These are phyloP conservation scores for Starmerella scarabaei DNA, from an alignment of 805 yeast species.

Conservation along the genomic window DNA sequence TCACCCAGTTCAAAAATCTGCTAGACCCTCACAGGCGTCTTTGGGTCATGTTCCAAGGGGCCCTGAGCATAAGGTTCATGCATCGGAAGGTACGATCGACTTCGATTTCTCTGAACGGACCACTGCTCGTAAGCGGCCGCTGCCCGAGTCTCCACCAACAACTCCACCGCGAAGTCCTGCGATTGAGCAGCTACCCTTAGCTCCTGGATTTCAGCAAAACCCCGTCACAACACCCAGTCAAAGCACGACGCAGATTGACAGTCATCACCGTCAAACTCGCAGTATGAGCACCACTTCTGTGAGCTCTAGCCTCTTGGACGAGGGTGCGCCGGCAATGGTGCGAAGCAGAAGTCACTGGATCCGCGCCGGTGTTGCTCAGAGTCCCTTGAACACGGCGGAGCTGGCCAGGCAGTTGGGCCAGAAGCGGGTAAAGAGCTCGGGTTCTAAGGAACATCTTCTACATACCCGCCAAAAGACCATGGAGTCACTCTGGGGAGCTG, in stretches of 20 bases:
- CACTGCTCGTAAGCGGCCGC: conserved; percentile 4
- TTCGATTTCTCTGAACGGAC: conserved; percentile 1
- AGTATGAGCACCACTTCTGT: not conserved
- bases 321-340: conserved; percentile 7
- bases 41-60: too few relatives aligned
- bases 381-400: not conserved
- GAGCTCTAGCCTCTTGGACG: not conserved
- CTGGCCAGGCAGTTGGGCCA: not conserved
- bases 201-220: not conserved
- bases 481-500: conserved; percentile 16
- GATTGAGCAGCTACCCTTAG: not conserved
- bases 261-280: not conserved
- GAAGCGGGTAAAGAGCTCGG: conserved; percentile 9
- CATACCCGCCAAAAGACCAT: conserved; percentile 17
- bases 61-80: not conserved
- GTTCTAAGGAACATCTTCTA: conserved; percentile 9
- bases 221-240: not conserved
- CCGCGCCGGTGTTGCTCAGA: too few relatives aligned
- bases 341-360: conserved; percentile 8
- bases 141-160: conserved; percentile 1
- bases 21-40: too few relatives aligned
- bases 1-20: too few relatives aligned
- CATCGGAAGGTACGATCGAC: not conserved
- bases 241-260: not conserved
- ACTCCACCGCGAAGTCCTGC: not conserved